phyloP scores from a whole-genome alignment of 257 asterid genomes.

The Solanum verrucosum region DNA sequence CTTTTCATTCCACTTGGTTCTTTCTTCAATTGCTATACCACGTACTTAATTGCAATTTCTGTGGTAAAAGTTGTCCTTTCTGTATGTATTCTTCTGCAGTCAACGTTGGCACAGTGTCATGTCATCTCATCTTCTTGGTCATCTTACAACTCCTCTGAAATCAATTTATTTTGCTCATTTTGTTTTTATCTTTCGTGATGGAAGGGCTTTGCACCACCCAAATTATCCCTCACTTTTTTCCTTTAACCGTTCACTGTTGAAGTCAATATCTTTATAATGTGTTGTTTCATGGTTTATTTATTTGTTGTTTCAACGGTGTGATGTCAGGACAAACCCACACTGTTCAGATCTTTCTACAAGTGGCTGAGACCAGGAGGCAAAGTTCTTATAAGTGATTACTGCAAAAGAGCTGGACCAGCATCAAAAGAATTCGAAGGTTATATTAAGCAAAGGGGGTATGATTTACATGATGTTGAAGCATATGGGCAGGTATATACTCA shows the following conservation, averaged over 20 bases:
- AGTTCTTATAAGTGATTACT: slow-evolving; percentile 86
- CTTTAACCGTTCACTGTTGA: neutral
- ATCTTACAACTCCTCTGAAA: neutral
- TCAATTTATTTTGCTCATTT: neutral
- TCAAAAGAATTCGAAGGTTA: slow-evolving; percentile 62
- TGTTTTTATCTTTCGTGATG: neutral
- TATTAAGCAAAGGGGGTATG: slow-evolving; percentile 87
- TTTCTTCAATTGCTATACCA: neutral
- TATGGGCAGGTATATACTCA: slow-evolving; percentile 64
- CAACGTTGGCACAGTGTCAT: neutral
- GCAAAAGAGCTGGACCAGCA: slow-evolving; percentile 69
- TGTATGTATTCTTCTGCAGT: neutral
- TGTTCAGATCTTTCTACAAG: slow-evolving; percentile 80
- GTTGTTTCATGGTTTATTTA: neutral
- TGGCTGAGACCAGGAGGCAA: slow-evolving; percentile 99
- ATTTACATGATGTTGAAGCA: slow-evolving; percentile 69
- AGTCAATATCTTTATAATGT: neutral
- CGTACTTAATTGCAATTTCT: neutral
- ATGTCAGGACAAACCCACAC: slow-evolving; percentile 84
- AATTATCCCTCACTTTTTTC: neutral
- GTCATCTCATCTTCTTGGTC: neutral
- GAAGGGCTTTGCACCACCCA: neutral
- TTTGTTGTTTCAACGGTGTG: neutral
- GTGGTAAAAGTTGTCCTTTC: neutral
- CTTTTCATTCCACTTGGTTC: neutral